Evolutionary conservation across 2,329 filamentous ascomycete species (phyloP).

Genomic region (Ceratocystiopsis brevicomis): DNA sequence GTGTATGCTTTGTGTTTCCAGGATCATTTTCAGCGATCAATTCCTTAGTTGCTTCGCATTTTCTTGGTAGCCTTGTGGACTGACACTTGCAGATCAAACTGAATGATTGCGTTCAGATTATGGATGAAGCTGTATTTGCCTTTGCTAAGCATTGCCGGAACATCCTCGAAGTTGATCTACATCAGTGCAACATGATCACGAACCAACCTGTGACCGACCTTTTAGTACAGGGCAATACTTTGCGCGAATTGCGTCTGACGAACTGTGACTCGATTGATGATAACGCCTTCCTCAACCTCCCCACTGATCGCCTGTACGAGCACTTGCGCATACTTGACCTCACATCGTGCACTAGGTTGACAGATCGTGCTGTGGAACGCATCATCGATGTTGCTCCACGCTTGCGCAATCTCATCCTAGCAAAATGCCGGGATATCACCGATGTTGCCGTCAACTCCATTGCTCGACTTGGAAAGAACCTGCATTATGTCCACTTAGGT

Average conservation of each 20-base stretch:
- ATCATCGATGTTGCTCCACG: constrained; percentile 77
- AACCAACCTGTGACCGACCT: constrained; percentile 71
- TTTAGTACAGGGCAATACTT: constrained; percentile 55
- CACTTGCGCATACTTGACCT: constrained; percentile 84
- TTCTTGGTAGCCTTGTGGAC: not conserved
- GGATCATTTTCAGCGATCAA: not conserved
- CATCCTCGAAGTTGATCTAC: constrained; percentile 89
- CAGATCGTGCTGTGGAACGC: constrained; percentile 70
- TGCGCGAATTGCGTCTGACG: constrained; percentile 79
- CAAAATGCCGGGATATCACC: constrained; percentile 86
- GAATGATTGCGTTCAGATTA: constrained; percentile 75
- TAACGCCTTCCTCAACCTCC: constrained; percentile 66
- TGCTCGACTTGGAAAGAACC: constrained; percentile 75
- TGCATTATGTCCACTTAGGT: constrained; percentile 90
- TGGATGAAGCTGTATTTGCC: constrained; percentile 61
- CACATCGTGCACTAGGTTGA: constrained; percentile 68
- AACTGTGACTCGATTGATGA: constrained; percentile 75
- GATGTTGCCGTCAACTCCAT: constrained; percentile 78
- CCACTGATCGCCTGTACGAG: constrained; percentile 52
- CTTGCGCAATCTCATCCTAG: constrained; percentile 78
- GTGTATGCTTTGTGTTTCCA: constrained; percentile 33
- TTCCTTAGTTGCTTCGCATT: not conserved
- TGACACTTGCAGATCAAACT: constrained; percentile 53
- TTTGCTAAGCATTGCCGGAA: constrained; percentile 81
- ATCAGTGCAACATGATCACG: constrained; percentile 64